Evolutionary conservation across 75 land plant species (phyloP).

Genomic region (Selaginella moellendorffii): DNA sequence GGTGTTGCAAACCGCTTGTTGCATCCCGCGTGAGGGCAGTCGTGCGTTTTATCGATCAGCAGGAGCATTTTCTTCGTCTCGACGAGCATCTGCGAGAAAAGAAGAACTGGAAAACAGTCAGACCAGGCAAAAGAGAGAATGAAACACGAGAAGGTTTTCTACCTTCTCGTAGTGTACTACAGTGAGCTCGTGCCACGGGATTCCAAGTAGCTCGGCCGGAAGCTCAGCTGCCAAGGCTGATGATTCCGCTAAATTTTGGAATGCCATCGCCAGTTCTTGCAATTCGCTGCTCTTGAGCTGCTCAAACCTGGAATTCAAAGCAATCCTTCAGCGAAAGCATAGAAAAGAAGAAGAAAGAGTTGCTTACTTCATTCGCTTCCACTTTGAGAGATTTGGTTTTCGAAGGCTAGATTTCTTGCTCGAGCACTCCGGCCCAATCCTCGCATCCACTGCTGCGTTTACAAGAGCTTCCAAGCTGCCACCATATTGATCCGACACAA

Average conservation of each 20-base stretch:
- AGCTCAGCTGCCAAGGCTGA: constrained; percentile 7
- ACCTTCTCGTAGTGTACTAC: constrained; percentile 24
- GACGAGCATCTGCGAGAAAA: constrained; percentile 28
- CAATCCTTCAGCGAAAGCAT: background rate
- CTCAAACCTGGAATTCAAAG: constrained; percentile 18
- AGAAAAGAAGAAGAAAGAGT: background rate
- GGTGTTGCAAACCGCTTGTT: constrained; percentile 18
- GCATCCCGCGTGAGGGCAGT: constrained; percentile 12
- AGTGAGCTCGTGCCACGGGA: constrained; percentile 22
- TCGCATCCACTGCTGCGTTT: constrained; percentile 7
- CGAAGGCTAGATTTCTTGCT: background rate
- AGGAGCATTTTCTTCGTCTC: constrained; percentile 26
- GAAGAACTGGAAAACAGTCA: no score
- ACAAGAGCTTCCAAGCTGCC: constrained; percentile 17
- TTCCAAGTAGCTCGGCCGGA: constrained; percentile 9
- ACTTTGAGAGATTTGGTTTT: constrained; percentile 19
- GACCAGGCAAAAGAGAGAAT: background rate
- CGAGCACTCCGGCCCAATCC: background rate
- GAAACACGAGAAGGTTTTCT: background rate
- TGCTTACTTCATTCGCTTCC: constrained; percentile 16
- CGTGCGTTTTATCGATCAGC: constrained; percentile 21
- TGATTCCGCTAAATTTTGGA: constrained; percentile 15
- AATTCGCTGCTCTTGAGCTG: constrained; percentile 20
- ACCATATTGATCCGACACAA: constrained; percentile 11
- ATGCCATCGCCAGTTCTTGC: constrained; percentile 19